Conservation (phyloP, 495 filamentous ascomycete species). For the Aspergillus leporis region DNA sequence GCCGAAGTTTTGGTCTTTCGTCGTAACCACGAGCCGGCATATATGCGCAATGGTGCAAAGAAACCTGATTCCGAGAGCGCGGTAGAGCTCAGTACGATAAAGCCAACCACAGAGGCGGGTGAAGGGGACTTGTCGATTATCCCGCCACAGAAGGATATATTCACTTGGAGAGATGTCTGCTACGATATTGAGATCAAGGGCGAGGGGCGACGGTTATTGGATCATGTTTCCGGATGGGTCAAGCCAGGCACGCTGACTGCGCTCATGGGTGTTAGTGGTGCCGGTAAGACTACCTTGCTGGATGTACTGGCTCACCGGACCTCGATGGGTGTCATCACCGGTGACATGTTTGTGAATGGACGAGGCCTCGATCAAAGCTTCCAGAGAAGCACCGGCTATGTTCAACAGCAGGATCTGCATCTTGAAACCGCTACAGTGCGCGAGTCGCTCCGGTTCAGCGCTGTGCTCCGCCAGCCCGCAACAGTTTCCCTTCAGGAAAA, state of each 20-base stretch:
- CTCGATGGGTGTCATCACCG: conserved; percentile 50
- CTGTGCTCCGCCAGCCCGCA: conserved; percentile 77
- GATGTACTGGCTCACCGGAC: conserved; percentile 58
- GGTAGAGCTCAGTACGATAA: conserved; percentile 19
- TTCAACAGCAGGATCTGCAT: conserved; percentile 92
- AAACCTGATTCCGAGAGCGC: conserved; percentile 42
- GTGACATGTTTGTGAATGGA: conserved; percentile 56
- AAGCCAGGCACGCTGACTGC: conserved; percentile 67
- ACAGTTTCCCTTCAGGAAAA: conserved; percentile 41
- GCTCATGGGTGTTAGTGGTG: conserved; percentile 63
- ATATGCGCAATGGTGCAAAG: conserved; percentile 36
- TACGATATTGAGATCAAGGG: conserved; percentile 68
- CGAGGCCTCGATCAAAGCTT: conserved; percentile 65
- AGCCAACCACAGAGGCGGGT: conserved; percentile 25
- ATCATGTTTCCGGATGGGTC: conserved; percentile 68
- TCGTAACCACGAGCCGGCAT: conserved; percentile 29
- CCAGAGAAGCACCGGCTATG: conserved; percentile 90
- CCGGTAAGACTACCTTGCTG: conserved; percentile 66
- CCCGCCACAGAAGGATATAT: conserved; percentile 54
- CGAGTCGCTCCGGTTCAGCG: conserved; percentile 78
- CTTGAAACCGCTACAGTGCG: conserved; percentile 82
- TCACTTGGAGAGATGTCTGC: conserved; percentile 73
- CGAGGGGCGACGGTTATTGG: conserved; percentile 57
- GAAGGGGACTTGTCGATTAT: conserved; percentile 38
- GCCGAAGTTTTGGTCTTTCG: conserved; percentile 39